A percentile compares a stretch with the other conserved stretches of the same genome.
phyloP scores from a whole-genome alignment of 202 grass and related monocot species.

The Alloteropsis angusta region DNA sequence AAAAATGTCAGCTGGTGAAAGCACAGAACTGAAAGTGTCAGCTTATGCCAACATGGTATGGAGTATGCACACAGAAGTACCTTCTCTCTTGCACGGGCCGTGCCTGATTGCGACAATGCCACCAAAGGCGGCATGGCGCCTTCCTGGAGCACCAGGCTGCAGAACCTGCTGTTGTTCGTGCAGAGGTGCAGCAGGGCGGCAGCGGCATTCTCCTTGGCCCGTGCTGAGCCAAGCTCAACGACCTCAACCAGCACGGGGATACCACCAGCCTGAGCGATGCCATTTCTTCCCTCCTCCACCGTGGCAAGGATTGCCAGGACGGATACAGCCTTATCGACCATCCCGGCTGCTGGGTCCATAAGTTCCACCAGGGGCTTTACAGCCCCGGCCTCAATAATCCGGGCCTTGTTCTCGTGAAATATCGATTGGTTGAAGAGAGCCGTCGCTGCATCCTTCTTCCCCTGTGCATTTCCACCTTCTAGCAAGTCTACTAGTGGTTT shows the following conservation, averaged over 20 bases:
- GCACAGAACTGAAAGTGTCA: background rate
- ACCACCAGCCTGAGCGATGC: slow-evolving; percentile 59
- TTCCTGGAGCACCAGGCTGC: slow-evolving; percentile 80
- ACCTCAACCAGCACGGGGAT: slow-evolving; percentile 74
- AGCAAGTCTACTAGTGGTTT: slow-evolving; percentile 61
- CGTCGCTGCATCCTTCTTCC: slow-evolving; percentile 83
- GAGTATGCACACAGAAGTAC: slow-evolving; percentile 18
- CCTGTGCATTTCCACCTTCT: slow-evolving; percentile 50
- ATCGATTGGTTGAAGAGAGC: slow-evolving; percentile 81
- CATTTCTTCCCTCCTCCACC: slow-evolving; percentile 49
- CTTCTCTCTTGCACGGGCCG: slow-evolving; percentile 78
- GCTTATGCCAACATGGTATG: background rate
- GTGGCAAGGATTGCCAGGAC: slow-evolving; percentile 81
- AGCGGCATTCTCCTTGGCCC: slow-evolving; percentile 72
- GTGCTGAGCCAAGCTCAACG: slow-evolving; percentile 71
- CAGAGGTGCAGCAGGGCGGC: slow-evolving; percentile 71
- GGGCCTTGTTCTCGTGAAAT: slow-evolving; percentile 71
- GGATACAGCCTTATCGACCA: slow-evolving; percentile 84
- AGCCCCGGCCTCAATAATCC: slow-evolving; percentile 63
- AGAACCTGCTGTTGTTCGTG: slow-evolving; percentile 64
- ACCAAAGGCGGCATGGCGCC: slow-evolving; percentile 78
- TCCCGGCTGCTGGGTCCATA: slow-evolving; percentile 86
- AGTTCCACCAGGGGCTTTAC: slow-evolving; percentile 67
- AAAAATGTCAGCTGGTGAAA: background rate
- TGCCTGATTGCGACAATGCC: slow-evolving; percentile 75